Percentiles rank a stretch among this genome's conserved stretches.
Evolutionary conservation across 257 asterid species (phyloP).

Genomic region (Plectranthus barbatus): DNA sequence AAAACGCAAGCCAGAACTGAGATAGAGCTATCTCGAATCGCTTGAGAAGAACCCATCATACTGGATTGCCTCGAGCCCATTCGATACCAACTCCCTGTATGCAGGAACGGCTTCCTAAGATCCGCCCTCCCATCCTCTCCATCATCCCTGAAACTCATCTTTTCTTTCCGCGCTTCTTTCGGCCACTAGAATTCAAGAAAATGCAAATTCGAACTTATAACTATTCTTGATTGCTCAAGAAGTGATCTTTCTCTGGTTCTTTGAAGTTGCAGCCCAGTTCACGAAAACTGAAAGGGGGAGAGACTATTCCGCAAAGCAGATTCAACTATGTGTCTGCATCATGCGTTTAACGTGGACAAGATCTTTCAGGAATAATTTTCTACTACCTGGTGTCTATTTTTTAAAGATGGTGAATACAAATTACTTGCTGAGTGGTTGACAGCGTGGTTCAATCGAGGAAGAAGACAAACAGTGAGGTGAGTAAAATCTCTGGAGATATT

Average conservation of each 20-base stretch:
- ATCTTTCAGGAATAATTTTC: neutral
- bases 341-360: conserved; percentile 6
- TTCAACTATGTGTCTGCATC: neutral
- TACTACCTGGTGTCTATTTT: neutral
- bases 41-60: conserved; percentile 68
- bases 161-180: neutral
- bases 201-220: conserved; percentile 16
- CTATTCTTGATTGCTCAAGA: conserved; percentile 19
- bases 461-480: neutral
- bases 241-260: neutral
- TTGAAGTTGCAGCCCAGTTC: neutral
- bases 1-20: conserved; percentile 84
- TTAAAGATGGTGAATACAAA: neutral
- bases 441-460: conserved; percentile 8
- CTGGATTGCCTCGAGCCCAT: conserved; percentile 91
- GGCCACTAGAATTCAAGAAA: conserved; percentile 5
- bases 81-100: conserved; percentile 91
- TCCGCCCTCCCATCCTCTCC: conserved; percentile 73
- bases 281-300: neutral
- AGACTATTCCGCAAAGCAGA: neutral
- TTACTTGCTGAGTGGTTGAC: conserved; percentile 1
- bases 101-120: conserved; percentile 78
- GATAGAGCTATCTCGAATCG: conserved; percentile 62
- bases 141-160: conserved; percentile 83
- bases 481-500: neutral